Base-by-base conservation (phyloP, 148 eudicot genomes). In the Arctostaphylos glauca region DNA sequence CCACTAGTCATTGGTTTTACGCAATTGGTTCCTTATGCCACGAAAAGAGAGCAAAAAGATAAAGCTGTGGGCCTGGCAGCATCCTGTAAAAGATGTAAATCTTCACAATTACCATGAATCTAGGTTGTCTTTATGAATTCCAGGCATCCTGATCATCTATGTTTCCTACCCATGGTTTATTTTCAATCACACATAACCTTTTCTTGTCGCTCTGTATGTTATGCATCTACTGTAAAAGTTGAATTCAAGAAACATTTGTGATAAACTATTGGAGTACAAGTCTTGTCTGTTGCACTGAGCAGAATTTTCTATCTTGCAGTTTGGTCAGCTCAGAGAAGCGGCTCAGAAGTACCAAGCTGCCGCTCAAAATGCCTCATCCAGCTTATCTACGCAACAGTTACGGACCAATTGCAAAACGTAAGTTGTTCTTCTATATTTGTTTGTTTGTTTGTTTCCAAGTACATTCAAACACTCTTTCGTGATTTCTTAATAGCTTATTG, bases 311-410 rank as follows among this genome's bases (percentile, higher is more conserved):
- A 66, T 19, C 74, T 55, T 89, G 80, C 92, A 96, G 99, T 94
- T 96, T 81, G 90, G 88, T 88, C 99, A 94, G 81, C 98, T 96
- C 79, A 98, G 98, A 58, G 86, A 88, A 81, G 99, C 94, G 64
- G 97, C 95, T 68, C 99, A 96, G 75, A 96, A 96, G 81, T 96
- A 94, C 84, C 98, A 94, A 84, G 86, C 95, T 81, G 91, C 93
- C 74, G 84, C 98, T 60, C 98, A 94, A 79, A 93, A 89, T 86
- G 84, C 95, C 19, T 88, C 97, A 55, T 82, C 95, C 60, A 88
- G 83, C 80, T 76, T 82, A 75, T 89, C 97, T 53, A 92, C 86
- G 73, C 88, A 95, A 47, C 98, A 94, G 86, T 89, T 94, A 58
- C 99, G 93, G 87, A 92, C 87, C 81, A 93, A 94, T 83, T 96